phyloP scores from a whole-genome alignment of 176 grass and related monocot species.

The Paspalum notatum region DNA sequence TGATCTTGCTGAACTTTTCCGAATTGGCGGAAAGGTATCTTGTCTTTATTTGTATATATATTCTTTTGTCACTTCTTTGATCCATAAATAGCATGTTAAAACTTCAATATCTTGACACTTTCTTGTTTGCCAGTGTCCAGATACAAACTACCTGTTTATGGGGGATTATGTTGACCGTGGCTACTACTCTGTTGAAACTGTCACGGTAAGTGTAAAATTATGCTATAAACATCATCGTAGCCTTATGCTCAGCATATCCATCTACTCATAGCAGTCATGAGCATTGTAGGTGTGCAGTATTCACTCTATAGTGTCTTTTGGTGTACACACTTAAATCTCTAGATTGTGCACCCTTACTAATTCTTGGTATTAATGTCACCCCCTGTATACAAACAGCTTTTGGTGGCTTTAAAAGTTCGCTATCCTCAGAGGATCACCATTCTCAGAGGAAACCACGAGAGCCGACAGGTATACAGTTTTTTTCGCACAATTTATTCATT shows the following conservation, averaged over 20 bases:
- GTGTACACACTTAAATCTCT: not conserved
- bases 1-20: slow-evolving; percentile 93
- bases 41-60: slow-evolving; percentile 14
- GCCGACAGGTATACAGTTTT: slow-evolving; percentile 72
- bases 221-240: not conserved
- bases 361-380: slow-evolving; percentile 30
- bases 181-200: slow-evolving; percentile 98
- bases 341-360: not conserved
- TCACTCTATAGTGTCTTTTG: not conserved
- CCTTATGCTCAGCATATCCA: not conserved
- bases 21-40: slow-evolving; percentile 93
- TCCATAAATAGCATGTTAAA: not conserved
- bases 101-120: slow-evolving; percentile 31
- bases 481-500: not conserved
- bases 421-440: slow-evolving; percentile 99
- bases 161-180: slow-evolving; percentile 99
- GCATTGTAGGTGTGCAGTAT: slow-evolving; percentile 1
- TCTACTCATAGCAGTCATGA: not conserved
- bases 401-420: slow-evolving; percentile 94
- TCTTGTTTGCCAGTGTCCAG: slow-evolving; percentile 73
- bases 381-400: slow-evolving; percentile 62
- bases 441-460: slow-evolving; percentile 99
- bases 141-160: slow-evolving; percentile 99
- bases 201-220: slow-evolving; percentile 61
- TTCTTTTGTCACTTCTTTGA: not conserved